phyloP scores from a whole-genome alignment of 2,329 filamentous ascomycete species.

The Curvularia lunata region DNA sequence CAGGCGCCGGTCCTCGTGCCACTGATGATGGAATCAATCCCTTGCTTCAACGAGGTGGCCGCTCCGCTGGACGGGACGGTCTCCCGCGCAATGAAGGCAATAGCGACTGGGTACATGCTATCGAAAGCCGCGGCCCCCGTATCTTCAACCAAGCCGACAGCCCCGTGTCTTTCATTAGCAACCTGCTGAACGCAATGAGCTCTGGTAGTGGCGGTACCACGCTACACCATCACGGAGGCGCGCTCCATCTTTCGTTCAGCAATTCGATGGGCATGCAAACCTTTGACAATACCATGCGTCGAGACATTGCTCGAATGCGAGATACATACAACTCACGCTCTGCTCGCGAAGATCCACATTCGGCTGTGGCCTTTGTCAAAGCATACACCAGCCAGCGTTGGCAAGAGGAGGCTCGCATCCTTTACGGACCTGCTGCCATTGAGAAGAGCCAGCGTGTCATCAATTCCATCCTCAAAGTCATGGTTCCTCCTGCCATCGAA shows the following conservation, averaged over 20 bases:
- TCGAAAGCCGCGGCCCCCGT: constrained; percentile 56
- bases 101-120: constrained; percentile 61
- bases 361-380: constrained; percentile 76
- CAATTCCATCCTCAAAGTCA: constrained; percentile 70
- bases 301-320: constrained; percentile 41
- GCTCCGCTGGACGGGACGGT: constrained; percentile 36
- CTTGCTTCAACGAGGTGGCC: constrained; percentile 71
- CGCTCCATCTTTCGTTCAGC: constrained; percentile 61
- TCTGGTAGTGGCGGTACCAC: constrained; percentile 44
- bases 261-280: constrained; percentile 42
- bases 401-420: constrained; percentile 85
- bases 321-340: constrained; percentile 40
- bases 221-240: constrained; percentile 51
- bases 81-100: constrained; percentile 49
- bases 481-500: constrained; percentile 85
- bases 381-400: constrained; percentile 78
- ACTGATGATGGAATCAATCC: constrained; percentile 87
- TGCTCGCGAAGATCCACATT: constrained; percentile 67
- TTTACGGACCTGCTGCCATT: constrained; percentile 72
- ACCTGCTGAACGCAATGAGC: constrained; percentile 62
- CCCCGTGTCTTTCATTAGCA: constrained; percentile 64
- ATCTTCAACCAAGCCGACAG: constrained; percentile 53
- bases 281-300: constrained; percentile 41
- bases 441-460: constrained; percentile 74
- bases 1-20: constrained; percentile 61